Evolutionary conservation across 345 rosid genomes (phyloP).

Genomic region (Sisymbrium altissimum): DNA sequence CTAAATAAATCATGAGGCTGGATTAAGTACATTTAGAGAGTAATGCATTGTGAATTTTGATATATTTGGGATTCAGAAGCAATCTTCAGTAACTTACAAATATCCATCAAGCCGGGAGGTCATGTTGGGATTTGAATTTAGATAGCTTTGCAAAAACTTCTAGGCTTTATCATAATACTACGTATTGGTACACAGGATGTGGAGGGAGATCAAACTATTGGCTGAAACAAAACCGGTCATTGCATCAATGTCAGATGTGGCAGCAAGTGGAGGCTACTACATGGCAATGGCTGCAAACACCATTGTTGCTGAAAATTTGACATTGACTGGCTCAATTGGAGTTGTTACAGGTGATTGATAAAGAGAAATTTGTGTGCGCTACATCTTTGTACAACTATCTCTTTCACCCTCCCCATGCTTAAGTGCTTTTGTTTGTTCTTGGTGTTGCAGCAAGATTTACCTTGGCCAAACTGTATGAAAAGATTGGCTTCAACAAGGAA

Average conservation of each 20-base stretch:
- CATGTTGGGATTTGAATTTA: background rate
- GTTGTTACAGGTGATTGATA: conserved; percentile 80
- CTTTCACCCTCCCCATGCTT: background rate
- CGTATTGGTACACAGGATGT: conserved; percentile 54
- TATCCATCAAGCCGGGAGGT: background rate
- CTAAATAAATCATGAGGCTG: background rate
- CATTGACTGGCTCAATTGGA: conserved; percentile 89
- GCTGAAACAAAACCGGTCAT: conserved; percentile 80
- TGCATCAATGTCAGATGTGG: conserved; percentile 93
- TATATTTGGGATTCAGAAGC: too few relatives aligned
- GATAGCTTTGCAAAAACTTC: background rate
- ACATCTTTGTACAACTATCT: background rate
- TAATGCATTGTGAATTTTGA: too few relatives aligned
- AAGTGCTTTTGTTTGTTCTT: conserved; percentile 15
- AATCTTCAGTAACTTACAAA: background rate
- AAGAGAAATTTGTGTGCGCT: conserved; percentile 5
- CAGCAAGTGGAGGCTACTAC: conserved; percentile 98
- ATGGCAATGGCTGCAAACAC: conserved; percentile 91
- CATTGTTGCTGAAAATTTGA: conserved; percentile 75
- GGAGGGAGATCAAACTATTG: conserved; percentile 91
- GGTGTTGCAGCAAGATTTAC: conserved; percentile 67
- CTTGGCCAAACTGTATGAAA: conserved; percentile 79
- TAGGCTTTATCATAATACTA: conserved; percentile 12
- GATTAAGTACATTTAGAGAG: background rate
- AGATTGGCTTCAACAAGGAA: conserved; percentile 90